phyloP scores from a whole-genome alignment of 2,329 filamentous ascomycete genomes.

The Cucurbitaria berberidis region DNA sequence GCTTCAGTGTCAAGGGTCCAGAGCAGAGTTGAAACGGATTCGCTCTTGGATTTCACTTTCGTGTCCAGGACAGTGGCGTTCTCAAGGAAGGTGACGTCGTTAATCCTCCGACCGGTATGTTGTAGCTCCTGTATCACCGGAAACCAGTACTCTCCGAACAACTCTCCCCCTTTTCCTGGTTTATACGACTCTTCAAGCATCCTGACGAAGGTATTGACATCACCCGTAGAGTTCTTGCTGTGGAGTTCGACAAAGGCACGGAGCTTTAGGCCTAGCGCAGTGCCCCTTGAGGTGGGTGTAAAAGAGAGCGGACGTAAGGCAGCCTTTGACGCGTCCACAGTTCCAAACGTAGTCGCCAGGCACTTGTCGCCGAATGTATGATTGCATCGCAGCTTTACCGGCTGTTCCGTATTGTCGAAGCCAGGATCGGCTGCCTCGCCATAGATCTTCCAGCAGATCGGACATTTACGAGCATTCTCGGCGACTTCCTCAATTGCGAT shows the following conservation, averaged over 20 bases:
- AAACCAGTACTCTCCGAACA: conserved; percentile 16
- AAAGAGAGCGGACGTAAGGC: conserved; percentile 12
- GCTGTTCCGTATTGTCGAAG: conserved; percentile 22
- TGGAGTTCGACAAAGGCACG: conserved; percentile 1
- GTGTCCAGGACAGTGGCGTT: conserved; percentile 17
- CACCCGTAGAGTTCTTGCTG: conserved; percentile 1
- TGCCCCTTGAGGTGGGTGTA: conserved; percentile 3
- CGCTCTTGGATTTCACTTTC: not conserved
- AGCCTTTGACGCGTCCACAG: conserved; percentile 3
- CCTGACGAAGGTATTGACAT: not conserved
- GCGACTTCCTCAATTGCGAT: conserved; percentile 12
- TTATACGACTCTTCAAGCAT: conserved; percentile 2
- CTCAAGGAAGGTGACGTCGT: conserved; percentile 15
- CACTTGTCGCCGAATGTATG: conserved; percentile 28
- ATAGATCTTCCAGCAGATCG: conserved; percentile 27
- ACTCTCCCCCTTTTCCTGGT: not conserved
- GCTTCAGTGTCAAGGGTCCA: too few relatives aligned
- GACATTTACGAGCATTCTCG: conserved; percentile 13
- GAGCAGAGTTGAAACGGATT: too few relatives aligned
- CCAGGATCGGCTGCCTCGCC: conserved; percentile 20
- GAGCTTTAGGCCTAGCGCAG: conserved; percentile 9
- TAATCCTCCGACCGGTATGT: not conserved
- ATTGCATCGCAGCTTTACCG: conserved; percentile 21
- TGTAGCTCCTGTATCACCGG: conserved; percentile 1
- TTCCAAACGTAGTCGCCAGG: conserved; percentile 13